Base-by-base conservation (phyloP, 805 yeast genomes). In the Danielia oregonensis region DNA sequence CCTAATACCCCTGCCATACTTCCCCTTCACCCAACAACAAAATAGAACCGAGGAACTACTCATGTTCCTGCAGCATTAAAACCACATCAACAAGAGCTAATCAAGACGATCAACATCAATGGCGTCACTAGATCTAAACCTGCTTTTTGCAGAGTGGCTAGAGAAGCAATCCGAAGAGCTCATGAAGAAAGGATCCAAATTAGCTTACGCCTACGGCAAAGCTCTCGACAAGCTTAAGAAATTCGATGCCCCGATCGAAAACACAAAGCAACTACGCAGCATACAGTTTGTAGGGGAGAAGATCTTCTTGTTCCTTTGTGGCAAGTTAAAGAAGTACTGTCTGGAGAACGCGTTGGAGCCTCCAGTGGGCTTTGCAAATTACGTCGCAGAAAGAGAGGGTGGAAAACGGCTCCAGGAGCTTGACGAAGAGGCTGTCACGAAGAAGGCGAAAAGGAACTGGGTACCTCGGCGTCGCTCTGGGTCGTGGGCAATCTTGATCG, bases 391-490 rank as follows among this genome's bases (percentile, higher is more conserved):
- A 10, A 26, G 32, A 1, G 29, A 29, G 10, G 49, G 47, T 11
- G 51, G 46, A 4, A 38, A 45, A 29, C 40, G 48, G 2, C 32
- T 15, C 6, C 35, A 22, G 6, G 46, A 47, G 22, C 37, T 47
- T 1, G 48, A 44, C 7, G 48, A 40, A 5, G 35, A n/a, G 10
- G 29, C 37, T 16, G 19, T 36, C 22, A 32, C 37, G 29, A 43
- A 32, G 29, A 25, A 36, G 30, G 30, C 29, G 25, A 27, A 15
- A 21, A 25, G 34, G 26, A 65, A 59, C 24, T 87, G 84, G 54
- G 70, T 87, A 0, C 97, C 97, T 0, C 70, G 67, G 30, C 76
- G 78, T 40, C 61, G 89, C 23, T 78, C 93, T 0, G 96, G 96
- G 1, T 94, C 85, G 0, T 89, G 85, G 61, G 95, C 93, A 0